phyloP scores from a whole-genome alignment of 208 protist genomes.

The Trypanosoma conorhini region DNA sequence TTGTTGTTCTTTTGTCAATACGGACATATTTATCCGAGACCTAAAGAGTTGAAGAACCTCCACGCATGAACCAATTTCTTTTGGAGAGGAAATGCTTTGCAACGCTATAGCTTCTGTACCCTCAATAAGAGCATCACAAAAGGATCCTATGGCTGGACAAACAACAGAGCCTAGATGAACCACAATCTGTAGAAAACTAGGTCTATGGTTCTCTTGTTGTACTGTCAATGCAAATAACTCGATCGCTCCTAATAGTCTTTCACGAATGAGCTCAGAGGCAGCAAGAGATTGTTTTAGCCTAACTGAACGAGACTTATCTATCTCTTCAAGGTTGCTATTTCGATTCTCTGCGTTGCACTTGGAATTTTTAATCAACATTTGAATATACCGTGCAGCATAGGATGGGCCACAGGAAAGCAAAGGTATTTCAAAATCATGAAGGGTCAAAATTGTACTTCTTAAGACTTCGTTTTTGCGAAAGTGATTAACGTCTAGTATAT shows the following conservation, averaged over 20 bases:
- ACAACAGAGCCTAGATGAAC: slow-evolving; percentile 32
- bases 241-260: slow-evolving; percentile 43
- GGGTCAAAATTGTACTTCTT: slow-evolving; percentile 9
- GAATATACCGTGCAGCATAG: slow-evolving; percentile 22
- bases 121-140: slow-evolving; percentile 49
- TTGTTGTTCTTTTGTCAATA: slow-evolving; percentile 24
- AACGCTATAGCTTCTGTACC: slow-evolving; percentile 47
- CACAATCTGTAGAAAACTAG: slow-evolving; percentile 40
- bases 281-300: slow-evolving; percentile 39
- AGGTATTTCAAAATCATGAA: slow-evolving; percentile 37
- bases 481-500: slow-evolving; percentile 46
- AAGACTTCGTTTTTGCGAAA: slow-evolving; percentile 22
- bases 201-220: slow-evolving; percentile 26
- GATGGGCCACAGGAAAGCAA: slow-evolving; percentile 30
- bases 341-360: slow-evolving; percentile 25
- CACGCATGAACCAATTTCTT: slow-evolving; percentile 41
- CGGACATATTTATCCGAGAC: slow-evolving; percentile 25
- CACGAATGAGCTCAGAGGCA: slow-evolving; percentile 51
- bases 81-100: slow-evolving; percentile 10
- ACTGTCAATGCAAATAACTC: slow-evolving; percentile 47
- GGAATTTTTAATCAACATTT: slow-evolving; percentile 31
- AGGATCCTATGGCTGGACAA: slow-evolving; percentile 26
- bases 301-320: slow-evolving; percentile 27
- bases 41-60: slow-evolving; percentile 62
- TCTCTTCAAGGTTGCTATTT: slow-evolving; percentile 39